Percentiles rank a stretch among this genome's conserved stretches.
Conservation (phyloP, 148 eudicot genomes). For the Polygonum aviculare region DNA sequence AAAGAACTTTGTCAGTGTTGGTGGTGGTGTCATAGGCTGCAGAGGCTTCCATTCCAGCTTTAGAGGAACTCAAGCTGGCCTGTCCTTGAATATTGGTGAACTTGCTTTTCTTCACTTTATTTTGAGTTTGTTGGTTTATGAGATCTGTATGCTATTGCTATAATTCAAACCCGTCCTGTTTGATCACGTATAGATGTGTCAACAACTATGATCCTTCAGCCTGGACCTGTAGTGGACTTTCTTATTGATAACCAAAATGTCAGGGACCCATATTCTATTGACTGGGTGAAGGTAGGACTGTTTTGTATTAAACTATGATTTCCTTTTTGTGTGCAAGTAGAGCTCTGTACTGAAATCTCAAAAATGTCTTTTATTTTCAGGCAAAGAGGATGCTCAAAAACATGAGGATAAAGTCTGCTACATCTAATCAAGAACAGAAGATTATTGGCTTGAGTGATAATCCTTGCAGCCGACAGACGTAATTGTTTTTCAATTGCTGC, state of each 20-base stretch:
- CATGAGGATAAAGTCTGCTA: slow-evolving; percentile 60
- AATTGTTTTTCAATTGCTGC: slow-evolving; percentile 6
- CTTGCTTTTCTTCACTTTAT: not conserved
- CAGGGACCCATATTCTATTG: slow-evolving; percentile 28
- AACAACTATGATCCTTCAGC: slow-evolving; percentile 73
- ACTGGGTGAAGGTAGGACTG: slow-evolving; percentile 39
- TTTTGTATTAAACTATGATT: not conserved
- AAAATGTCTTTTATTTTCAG: not conserved
- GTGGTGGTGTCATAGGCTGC: slow-evolving; percentile 94
- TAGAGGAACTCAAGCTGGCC: slow-evolving; percentile 77
- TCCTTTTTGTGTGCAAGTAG: not conserved
- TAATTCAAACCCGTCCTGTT: not conserved
- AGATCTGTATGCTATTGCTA: not conserved
- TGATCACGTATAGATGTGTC: slow-evolving; percentile 55
- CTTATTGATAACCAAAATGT: slow-evolving; percentile 40
- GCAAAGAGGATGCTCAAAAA: slow-evolving; percentile 51
- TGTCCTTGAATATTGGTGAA: slow-evolving; percentile 81
- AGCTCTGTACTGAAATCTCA: not conserved
- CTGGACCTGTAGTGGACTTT: slow-evolving; percentile 28
- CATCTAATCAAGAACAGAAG: slow-evolving; percentile 66
- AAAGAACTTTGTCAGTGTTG: slow-evolving; percentile 64
- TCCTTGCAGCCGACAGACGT: slow-evolving; percentile 67
- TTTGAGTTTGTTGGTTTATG: not conserved
- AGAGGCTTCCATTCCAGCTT: slow-evolving; percentile 93
- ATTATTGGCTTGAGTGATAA: slow-evolving; percentile 41